Base-by-base conservation (phyloP, 192 early-diverging fungal genomes). In the Gigaspora rosea region DNA sequence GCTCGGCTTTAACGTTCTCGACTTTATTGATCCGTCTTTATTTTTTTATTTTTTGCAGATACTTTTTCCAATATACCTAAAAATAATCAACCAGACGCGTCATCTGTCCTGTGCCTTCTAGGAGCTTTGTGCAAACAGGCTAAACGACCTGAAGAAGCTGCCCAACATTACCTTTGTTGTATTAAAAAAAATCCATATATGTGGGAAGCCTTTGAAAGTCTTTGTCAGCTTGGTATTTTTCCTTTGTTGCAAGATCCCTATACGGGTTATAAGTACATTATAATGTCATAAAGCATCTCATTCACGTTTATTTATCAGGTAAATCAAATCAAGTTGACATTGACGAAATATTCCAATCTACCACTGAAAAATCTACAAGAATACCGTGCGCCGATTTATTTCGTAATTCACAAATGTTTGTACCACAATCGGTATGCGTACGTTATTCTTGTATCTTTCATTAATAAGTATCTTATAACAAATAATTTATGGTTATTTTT, bases 221-320 rank as follows among this genome's bases (percentile, higher is more conserved):
- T 87, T 35, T 87, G 86, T 61, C 80, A 87, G 71, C 71, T 87
- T 52, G 86, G 86, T 87, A 82, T 49, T 12, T 59, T 70, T 22
- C 41, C 41, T 41, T 41, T 41, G 7, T 41, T 41, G 41, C 41
- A 41, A 41, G 41, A 41, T 41, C 41, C 41, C 41, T 41, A 41
- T 41, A 41, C 41, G 41, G 41, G 41, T 7, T 41, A 41, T 41
- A 41, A 41, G 41, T 41, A 7, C 41, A 41, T 41, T 41, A 41
- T 41, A 41, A 41, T 41, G 7, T 41, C 41, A 6, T 41, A 41
- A 41, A 41, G 41, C 2, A 41, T 41, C 41, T 41, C 41, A 41
- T 41, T 41, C 41, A 41, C 41, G 41, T 41, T 41, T 41, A 41
- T 41, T 41, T 41, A 4, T 46, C n/a, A 73, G 71, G 71, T 22